Percentiles rank a stretch among this genome's conserved stretches.
phyloP scores from a whole-genome alignment of 2,329 filamentous ascomycete genomes.

The Furcasterigmium sp. region DNA sequence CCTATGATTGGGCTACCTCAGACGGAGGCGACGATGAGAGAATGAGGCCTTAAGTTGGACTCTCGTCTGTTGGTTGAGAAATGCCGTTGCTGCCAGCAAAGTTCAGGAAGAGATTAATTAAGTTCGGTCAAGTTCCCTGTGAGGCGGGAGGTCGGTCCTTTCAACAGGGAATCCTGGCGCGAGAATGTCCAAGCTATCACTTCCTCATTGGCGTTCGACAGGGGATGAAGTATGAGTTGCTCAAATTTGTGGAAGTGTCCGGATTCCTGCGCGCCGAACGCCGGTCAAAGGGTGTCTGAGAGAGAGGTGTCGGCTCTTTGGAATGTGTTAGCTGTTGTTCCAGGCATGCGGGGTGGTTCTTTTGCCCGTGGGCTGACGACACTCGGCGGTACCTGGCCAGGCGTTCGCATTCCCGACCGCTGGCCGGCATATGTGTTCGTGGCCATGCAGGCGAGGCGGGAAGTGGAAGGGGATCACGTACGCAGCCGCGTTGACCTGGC shows the following conservation, averaged over 20 bases:
- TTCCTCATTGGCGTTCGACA: not conserved
- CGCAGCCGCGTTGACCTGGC: conserved; percentile 8
- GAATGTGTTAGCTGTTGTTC: conserved; percentile 9
- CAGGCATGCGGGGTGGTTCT: not conserved
- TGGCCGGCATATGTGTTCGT: conserved; percentile 5
- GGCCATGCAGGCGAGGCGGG: conserved; percentile 3
- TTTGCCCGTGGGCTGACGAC: too few species aligned
- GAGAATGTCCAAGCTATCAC: not conserved
- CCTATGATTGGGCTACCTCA: too few species aligned
- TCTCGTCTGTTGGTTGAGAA: too few species aligned
- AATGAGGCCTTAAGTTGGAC: too few species aligned
- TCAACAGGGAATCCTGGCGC: not conserved
- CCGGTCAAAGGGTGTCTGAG: conserved; percentile 3
- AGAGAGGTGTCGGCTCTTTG: conserved; percentile 2
- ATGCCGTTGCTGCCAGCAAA: too few species aligned
- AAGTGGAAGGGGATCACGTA: conserved; percentile 12
- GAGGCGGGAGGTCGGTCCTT: not conserved
- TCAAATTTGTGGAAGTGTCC: not conserved
- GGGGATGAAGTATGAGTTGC: not conserved
- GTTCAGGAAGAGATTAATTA: too few species aligned
- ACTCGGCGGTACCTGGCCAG: too few species aligned
- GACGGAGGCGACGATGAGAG: too few species aligned
- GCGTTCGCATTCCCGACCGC: too few species aligned
- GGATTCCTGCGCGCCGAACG: not conserved
- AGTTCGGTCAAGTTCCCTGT: too few species aligned